Base-by-base conservation (phyloP, 2,329 filamentous ascomycete species). In the Malbranchea zuffiana region DNA sequence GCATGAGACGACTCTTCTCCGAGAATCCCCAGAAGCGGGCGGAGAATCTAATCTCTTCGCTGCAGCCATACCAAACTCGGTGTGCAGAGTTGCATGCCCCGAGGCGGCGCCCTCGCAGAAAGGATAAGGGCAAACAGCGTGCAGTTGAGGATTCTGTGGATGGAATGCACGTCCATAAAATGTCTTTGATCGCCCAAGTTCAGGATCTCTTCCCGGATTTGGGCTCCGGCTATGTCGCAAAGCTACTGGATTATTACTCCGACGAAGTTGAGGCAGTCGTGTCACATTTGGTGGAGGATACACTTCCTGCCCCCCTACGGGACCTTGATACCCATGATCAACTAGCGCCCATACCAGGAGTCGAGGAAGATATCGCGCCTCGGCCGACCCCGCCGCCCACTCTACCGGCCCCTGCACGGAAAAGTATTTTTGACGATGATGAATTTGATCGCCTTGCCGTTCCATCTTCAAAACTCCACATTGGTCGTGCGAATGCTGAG, bases 151-250 rank as follows among this genome's bases (percentile, higher is more conserved):
- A 48, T 2, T 47, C 51, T 6, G 51, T 62, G 33, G 61, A 59
- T 6, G 65, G 69, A 28, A 65, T 87, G 21, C 83, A 90, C 51
- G 64, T 88, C 15, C 85, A 94, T 57, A 78, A 71, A 27, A 80
- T 92, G 74, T 87, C 81, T 49, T 74, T 88, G 32, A 76, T 96
- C 35, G 81, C 81, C 0, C 84, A 92, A 55, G 71, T 98, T n/a
- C 86, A 94, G 53, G 88, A 98, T 53, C 67, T 96, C 0, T 95
- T 96, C 52, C 85, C 88, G 0, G 76, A 93, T 44, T 66, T 96
- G 6, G 86, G 87, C 4, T 79, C 82, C 3, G 82, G 72, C 0
- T 96, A 94, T 53, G 67, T 96, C 11, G 70, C 82, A 12, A 80
- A 74, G 49, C 69, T 93, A 6, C 68, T 95, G 16, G 81, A 88